Base-by-base conservation (phyloP, 208 protist species). In the Angomonas deanei region DNA sequence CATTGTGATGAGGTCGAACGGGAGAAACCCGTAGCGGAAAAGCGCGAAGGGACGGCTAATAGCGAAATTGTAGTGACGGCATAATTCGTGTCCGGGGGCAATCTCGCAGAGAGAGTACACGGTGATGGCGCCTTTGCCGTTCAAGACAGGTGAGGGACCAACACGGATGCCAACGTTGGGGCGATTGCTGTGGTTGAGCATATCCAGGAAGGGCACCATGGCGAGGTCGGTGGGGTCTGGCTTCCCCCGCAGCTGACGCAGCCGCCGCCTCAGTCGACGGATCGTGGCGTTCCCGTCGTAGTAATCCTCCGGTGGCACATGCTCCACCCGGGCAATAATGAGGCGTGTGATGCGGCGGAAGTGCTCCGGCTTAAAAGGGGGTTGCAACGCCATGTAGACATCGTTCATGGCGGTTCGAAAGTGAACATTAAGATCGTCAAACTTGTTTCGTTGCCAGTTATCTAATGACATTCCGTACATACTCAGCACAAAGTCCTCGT, bases 381-480 rank as follows among this genome's bases (percentile, higher is more conserved):
- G 82, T 13, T 69, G 21, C 28, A 86, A 21, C 10, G 64, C 67
- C 19, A 77, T 72, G 63, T 93, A 85, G 24, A 96, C 76, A 13
- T 81, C 55, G 0, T 80, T 82, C 5, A 88, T 75, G 42, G 78
- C 75, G 26, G 58, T 55, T 63, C 90, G 76, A 62, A 87, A 93
- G 59, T 82, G 76, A 48, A 76, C 84, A 2, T 80, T 92, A 70
- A 96, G 79, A 71, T 96, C 84, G 39, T 90, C 78, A 60, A 89
- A 92, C 70, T 78, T 92, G 36, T 50, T 26, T 52, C 86, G 84
- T 71, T 96, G 90, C 87, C 90, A 96, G 49, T 70, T 84, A 72
- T 96, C 90, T 8, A 96, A 76, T 1, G 90, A 81, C 82, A 88
- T 90, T 64, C 86, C 84, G 70, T 96, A 96, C 90, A 96, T 96